Evolutionary conservation across 352 stramenopile genomes (phyloP), one percentile per base, ranked within the genome.

Genomic region (Globisporangium nunn): DNA sequence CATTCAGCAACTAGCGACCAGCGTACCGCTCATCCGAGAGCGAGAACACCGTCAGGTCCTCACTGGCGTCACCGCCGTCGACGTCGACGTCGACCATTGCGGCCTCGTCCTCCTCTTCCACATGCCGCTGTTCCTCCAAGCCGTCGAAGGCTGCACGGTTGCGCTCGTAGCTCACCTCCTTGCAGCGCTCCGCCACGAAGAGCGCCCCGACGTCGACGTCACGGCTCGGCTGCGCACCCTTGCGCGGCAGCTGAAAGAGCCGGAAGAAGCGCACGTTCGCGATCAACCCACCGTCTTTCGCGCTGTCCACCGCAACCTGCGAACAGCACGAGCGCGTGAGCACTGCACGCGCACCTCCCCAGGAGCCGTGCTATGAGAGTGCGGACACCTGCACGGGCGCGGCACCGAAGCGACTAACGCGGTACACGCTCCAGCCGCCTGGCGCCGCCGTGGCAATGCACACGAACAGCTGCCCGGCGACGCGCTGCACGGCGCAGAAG

Each of bases 401-500:
- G 28, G 74, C 70, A 60, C 69, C 59, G 55, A 87, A 84, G 49
- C 71, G 70, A 57, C 86, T 66, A n/a, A 91, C 69, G 18, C 73
- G 73, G 55, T 78, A 87, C 41, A 88, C 59, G 3, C 71, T 72
- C 81, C 81, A 91, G 41, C 63, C 52, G 17, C 56, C 47, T 17
- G 54, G 46, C 23, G 67, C 54, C 28, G 66, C 75, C 50, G 81
- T 85, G 60, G 78, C 87, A 33, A 91, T 52, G 48, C 75, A 62
- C 6, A 91, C 66, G 53, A 79, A 88, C 10, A 68, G 59, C 54
- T 74, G 76, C 29, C 51, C 58, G 52, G 56, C 60, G 33, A 88
- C 75, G 52, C 78, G 76, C 48, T 91, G 71, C 7, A 91, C 55
- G 17, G 73, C 41, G 68, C 78, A 88, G 67, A 85, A 88, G 31